Evolutionary conservation across 768 basidiomycete species (phyloP), one percentile per base, ranked within the genome.

Genomic region (Trametes maxima): DNA sequence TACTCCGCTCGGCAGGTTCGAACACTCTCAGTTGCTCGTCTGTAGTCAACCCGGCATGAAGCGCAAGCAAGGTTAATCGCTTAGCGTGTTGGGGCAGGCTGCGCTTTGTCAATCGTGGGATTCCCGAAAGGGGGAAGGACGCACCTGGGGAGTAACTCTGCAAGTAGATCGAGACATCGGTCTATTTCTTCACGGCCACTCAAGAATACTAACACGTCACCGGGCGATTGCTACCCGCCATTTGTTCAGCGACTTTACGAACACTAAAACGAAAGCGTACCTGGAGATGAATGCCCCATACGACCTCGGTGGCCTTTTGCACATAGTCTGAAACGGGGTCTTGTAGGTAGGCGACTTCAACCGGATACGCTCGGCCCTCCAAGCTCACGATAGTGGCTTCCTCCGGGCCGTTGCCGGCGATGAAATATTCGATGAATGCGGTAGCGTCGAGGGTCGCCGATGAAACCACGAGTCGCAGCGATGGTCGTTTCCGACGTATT

Each of bases 161-260:
- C 76, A 12, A 98, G 76, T 58, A 85, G 86, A 62, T 95, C 89
- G 19, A 95, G 72, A 62, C 91, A 95, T 44, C 85, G 81, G 42
- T 98, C 95, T 49, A 99, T 99, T 69, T 99, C 97, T 72, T 99
- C 97, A 36, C 96, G 80, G 8, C 97, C 97, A 0, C 97, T 96
- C 56, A 99, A 72, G 70, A 99, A 99, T 0, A 98, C 86, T 22
- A 99, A 81, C 46, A 99, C 85, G 75, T 99, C 97, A 0, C 97
- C 97, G 7, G 82, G 73, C 7, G 82, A 85, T 78, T 90, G 87
- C 93, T 96, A 68, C 49, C 4, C 7, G 28, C 44, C 28, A 35
- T 63, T 24, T 57, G 44, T 36, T 1, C 12, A 8, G 21, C 24
- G 25, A 14, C 21, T 59, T 19, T 39, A 28, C 36, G 12, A 11